Percentiles rank a stretch among this genome's conserved stretches.
phyloP scores from a whole-genome alignment of 1,284 basidiomycete species.

The Mycosarcoma mackinlayi region DNA sequence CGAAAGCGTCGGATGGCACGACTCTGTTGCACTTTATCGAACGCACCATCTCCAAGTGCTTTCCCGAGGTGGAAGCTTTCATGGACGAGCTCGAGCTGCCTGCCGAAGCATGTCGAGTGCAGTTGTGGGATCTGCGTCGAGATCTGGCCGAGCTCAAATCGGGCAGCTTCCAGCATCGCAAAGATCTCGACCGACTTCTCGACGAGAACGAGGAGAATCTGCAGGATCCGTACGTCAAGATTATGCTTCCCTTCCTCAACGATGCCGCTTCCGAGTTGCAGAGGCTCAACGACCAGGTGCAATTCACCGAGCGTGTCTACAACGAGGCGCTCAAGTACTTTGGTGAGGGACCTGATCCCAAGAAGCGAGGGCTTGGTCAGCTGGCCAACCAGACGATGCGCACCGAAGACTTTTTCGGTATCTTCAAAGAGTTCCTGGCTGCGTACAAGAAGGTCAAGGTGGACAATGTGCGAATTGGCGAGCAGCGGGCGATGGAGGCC shows the following conservation, averaged over 20 bases:
- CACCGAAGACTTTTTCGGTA: slow-evolving; percentile 68
- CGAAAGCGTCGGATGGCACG: slow-evolving; percentile 85
- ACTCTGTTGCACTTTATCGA: slow-evolving; percentile 96
- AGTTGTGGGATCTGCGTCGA: slow-evolving; percentile 63
- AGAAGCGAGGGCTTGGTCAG: slow-evolving; percentile 61
- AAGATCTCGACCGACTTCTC: slow-evolving; percentile 64
- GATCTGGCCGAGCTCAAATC: slow-evolving; percentile 68
- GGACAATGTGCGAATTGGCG: slow-evolving; percentile 62
- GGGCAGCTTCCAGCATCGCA: slow-evolving; percentile 63
- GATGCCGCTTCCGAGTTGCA: slow-evolving; percentile 54
- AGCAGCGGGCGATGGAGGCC: slow-evolving; percentile 64
- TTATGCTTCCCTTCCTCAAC: slow-evolving; percentile 67
- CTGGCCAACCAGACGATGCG: slow-evolving; percentile 59
- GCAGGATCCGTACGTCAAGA: slow-evolving; percentile 64
- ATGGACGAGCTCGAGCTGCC: slow-evolving; percentile 88
- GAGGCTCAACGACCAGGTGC: slow-evolving; percentile 63
- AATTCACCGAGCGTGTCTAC: slow-evolving; percentile 64
- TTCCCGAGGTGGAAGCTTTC: slow-evolving; percentile 87
- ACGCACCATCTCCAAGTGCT: slow-evolving; percentile 85
- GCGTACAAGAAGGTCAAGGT: slow-evolving; percentile 66
- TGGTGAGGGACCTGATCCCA: slow-evolving; percentile 66
- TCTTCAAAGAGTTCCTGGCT: slow-evolving; percentile 66
- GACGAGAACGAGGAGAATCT: slow-evolving; percentile 64
- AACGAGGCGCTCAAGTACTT: slow-evolving; percentile 65
- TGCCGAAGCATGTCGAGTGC: slow-evolving; percentile 85